Base-by-base conservation (phyloP, 768 basidiomycete genomes). In the Agaricus bisporus region DNA sequence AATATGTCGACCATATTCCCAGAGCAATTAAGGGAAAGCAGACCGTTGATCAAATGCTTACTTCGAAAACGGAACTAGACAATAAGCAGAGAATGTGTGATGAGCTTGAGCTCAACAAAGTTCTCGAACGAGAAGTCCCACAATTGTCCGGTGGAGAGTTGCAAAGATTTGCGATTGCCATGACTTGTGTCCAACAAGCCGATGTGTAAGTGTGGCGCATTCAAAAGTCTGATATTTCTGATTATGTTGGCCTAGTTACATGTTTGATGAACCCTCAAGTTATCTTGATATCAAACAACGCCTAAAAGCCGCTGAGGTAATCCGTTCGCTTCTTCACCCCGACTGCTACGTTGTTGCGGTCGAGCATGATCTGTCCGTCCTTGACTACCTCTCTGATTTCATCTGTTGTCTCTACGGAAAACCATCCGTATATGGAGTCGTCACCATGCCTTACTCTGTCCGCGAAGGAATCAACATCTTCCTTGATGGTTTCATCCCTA, bases 381-480 rank as follows among this genome's bases (percentile, higher is more conserved):
- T 98, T 45, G 97, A 99, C 69, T 99, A 98, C 71, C 81, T 98
- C 9, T 98, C 95, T 55, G 97, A 99, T 71, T 99, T 93, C 66
- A 86, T 99, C 67, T 99, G 97, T 71, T 93, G 91, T 71, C 70
- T 99, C 35, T 99, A 99, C 71, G 97, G 97, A 61, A 95, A 94
- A 69, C 92, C 94, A 2, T 91, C 91, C 3, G 90, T 93, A 83
- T 98, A 97, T 63, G 94, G 97, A 66, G 97, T 99, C 29, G 97
- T 98, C 11, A 99, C 97, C 5, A 95, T 98, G 93, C 97, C 97
- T 36, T 93, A 85, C 66, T 97, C 95, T 26, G 95, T 98, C 55
- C 85, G 97, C 56, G 97, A 99, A 88, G 94, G 95, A 59, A 98
- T 99, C 76, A 99, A 99, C 71, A 98, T 98, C 65, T 99, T 99